Evolutionary conservation across 129 eudicot species (phyloP), one percentile per base, ranked within the genome.

Genomic region (Lactuca sativa): DNA sequence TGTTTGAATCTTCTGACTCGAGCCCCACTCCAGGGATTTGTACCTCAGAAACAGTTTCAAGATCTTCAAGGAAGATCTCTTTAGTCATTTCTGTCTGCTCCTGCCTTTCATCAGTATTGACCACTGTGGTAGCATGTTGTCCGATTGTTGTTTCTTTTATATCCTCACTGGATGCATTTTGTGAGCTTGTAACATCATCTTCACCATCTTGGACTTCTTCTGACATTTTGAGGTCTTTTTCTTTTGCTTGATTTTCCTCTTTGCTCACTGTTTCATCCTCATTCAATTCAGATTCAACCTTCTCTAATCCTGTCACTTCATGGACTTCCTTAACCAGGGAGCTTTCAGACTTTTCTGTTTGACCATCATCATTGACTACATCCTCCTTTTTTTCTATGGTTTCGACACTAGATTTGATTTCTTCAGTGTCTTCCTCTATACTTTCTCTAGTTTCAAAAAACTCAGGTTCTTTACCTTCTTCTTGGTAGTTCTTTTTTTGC

Each of bases 271-370:
- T 63, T 11, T 56, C 41, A 59, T 32, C 17, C 51, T 72, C 65
- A 49, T 60, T 48, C 13, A 47, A 14, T 8, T 43, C 13, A 36
- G 6, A 3, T 43, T 8, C 72, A 51, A n/a, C 79, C 64, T 41
- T 52, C 57, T 55, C 49, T 62, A 72, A 56, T 9, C 51, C 47
- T 56, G 66, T 47, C 44, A 4, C 69, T 62, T 80, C 80, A 61
- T 30, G 38, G 16, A 40, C 40, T 38, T 44, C 80, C 61, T 55
- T 21, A 17, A 55, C 49, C 37, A 32, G 18, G 6, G 68, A 31
- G 58, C 60, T 67, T 51, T 66, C 58, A 36, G 72, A 54, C 17
- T 57, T 58, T 15, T 52, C 54, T 13, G 47, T 59, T 47, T 73
- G 62, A 68, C 62, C 72, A 47, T 67, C 72, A 2, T 69, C 78